Evolutionary conservation across 768 basidiomycete genomes (phyloP), one percentile per base, ranked within the genome.

Genomic region (Lanmaoa rubissima): DNA sequence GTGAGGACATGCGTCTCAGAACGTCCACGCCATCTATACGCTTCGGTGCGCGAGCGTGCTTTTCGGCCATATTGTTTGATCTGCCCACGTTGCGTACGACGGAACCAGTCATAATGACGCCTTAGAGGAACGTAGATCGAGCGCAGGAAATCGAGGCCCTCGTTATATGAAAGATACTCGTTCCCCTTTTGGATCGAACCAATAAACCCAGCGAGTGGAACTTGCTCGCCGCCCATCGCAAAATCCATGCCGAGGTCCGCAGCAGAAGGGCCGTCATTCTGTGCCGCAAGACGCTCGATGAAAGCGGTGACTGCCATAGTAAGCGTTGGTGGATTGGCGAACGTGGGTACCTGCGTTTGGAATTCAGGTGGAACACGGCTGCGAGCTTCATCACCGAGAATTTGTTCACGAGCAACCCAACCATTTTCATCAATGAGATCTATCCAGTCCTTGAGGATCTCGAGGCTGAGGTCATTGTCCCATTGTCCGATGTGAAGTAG

Each of bases 391-490:
- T 95, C 94, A 4, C 95, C 95, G 0, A 98, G 81, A 56, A 98
- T 98, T 72, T 98, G 95, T 73, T 98, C 95, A 26, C 95, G 82
- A 2, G 86, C 96, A 42, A 98, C 91, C 95, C 95, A 98, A 1
- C 95, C 95, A 62, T 97, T 83, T 36, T 90, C 89, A 67, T 98
- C 94, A 53, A 97, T 92, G 45, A 98, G 80, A 59, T 85, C 76
- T 48, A 97, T 85, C 95, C 95, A 98, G 59, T 86, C 83, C 66
- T 86, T 87, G 39, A 98, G 76, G 56, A 98, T 97, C 67, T 94
- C 90, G 32, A 97, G 79, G 63, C 94, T 86, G 53, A 97, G 83
- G 64, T 92, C 93, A 57, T 88, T 93, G 66, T 98, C 96, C 90
- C 90, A 95, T 65, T 87, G 85, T 17, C 93, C 93, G 44, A 98